Evolutionary conservation across 2,329 filamentous ascomycete genomes (phyloP), one percentile per base, ranked within the genome.

Genomic region (Malbranchea cinnamomea): DNA sequence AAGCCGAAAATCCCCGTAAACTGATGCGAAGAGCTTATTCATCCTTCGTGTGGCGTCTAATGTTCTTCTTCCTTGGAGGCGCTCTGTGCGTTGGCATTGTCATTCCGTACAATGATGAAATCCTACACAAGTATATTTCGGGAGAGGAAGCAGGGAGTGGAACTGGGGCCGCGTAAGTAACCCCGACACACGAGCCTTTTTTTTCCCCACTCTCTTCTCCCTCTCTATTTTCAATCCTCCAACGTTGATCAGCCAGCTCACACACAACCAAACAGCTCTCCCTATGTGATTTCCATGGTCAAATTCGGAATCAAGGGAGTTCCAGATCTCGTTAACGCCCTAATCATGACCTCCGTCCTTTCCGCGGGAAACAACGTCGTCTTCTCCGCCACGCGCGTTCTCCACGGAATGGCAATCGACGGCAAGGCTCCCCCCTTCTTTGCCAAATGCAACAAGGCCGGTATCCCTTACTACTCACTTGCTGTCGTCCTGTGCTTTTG

Each of bases 31-130:
- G 67, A 14, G 78, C 78, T 2, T 82, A 73, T 52, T 76, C 78
- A 34, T 70, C 75, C 32, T 75, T 82, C 2, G 80, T 81, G 47
- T 82, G 78, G 54, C 74, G 79, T n/a, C 59, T 84, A 16, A 73
- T 74, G 1, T 55, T 68, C 10, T 84, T 84, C 50, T 83, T 82
- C 54, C 65, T 79, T 23, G 63, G 78, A 1, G 77, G 77, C 1
- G 71, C 76, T 0, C 62, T 84, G 3, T 70, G 66, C 11, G 71
- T 80, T 4, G 75, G 76, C 3, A 74, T 81, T 27, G 50, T 80
- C 14, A 67, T 82, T 22, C 64, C 80, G 3, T 78, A 75, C 48
- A 63, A 78, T 30, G 69, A 82, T 41, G 42, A 56, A 1, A 59
- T 63, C 3, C 62, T 83, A 21, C 62, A 56, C 2, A 62, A 57